Evolutionary conservation across 768 basidiomycete species (phyloP).

Genomic region (Baorangia bicolor): DNA sequence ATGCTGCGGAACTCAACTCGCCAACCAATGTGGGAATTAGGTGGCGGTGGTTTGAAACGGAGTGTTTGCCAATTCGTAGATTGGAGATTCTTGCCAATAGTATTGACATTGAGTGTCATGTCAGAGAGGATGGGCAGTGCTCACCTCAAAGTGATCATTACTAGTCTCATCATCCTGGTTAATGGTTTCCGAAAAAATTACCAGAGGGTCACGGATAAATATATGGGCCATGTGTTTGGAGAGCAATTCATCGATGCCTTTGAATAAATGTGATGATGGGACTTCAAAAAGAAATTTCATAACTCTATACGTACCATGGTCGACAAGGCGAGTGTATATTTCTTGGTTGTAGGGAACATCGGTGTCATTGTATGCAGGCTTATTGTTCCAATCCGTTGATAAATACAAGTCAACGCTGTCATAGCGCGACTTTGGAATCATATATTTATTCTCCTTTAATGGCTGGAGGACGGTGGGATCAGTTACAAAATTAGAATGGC

Average conservation of each 20-base stretch:
- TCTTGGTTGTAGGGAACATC: conserved; percentile 72
- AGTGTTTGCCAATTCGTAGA: conserved; percentile 99
- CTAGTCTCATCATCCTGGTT: conserved; percentile 86
- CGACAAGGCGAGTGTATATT: conserved; percentile 69
- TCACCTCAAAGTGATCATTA: conserved; percentile 96
- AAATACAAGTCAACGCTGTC: conserved; percentile 95
- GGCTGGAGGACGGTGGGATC: conserved; percentile 50
- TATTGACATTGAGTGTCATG: neutral
- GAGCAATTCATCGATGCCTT: conserved; percentile 83
- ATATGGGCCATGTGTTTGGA: conserved; percentile 93
- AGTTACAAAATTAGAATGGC: conserved; percentile 2
- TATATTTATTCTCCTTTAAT: conserved; percentile 66
- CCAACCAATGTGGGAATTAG: conserved; percentile 93
- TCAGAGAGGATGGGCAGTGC: neutral
- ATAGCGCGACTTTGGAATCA: conserved; percentile 95
- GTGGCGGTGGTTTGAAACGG: conserved; percentile 97
- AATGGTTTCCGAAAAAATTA: conserved; percentile 91
- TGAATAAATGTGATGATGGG: neutral
- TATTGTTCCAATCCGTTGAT: conserved; percentile 81
- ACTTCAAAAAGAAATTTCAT: neutral
- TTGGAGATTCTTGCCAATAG: conserved; percentile 77
- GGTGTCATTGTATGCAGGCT: conserved; percentile 93
- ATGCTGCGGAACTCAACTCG: conserved; percentile 97
- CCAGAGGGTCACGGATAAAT: conserved; percentile 96
- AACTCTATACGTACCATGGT: conserved; percentile 56